These are phyloP conservation scores for Acanthamoeba royreba DNA, from an alignment of 208 protist species.

Conservation along the genomic window DNA sequence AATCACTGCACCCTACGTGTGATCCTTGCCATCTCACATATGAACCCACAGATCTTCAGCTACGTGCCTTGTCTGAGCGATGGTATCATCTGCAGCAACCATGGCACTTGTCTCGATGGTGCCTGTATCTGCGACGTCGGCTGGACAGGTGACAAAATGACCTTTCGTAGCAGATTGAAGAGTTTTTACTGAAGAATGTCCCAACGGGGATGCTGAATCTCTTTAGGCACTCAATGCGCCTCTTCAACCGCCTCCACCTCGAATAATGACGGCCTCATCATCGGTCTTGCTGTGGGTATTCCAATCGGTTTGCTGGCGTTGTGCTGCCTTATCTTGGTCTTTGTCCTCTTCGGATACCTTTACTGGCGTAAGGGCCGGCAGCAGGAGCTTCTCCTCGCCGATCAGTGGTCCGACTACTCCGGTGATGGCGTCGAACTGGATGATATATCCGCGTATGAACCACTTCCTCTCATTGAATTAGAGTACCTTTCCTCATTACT, in stretches of 20 bases:
- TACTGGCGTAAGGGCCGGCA: conserved; percentile 15
- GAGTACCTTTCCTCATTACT: neutral
- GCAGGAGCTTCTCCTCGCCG: conserved; percentile 13
- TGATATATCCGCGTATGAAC: neutral
- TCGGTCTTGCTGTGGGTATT: neutral
- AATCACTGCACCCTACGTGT: neutral
- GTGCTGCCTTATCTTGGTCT: neutral
- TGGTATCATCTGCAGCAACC: neutral
- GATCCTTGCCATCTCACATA: neutral
- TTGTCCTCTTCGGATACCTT: neutral
- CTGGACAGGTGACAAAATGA: neutral
- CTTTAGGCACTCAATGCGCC: neutral
- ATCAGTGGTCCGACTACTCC: conserved; percentile 5
- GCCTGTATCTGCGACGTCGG: neutral
- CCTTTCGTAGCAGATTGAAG: neutral
- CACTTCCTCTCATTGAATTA: neutral
- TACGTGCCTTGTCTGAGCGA: neutral
- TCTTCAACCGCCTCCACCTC: neutral
- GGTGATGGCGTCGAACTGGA: neutral
- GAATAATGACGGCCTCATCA: neutral
- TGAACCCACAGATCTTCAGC: neutral
- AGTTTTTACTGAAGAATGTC: neutral
- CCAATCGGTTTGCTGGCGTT: neutral
- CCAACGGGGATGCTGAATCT: neutral
- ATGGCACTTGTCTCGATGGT: neutral